phyloP scores from a whole-genome alignment of 352 stramenopile species.

The Pythium monospermum region DNA sequence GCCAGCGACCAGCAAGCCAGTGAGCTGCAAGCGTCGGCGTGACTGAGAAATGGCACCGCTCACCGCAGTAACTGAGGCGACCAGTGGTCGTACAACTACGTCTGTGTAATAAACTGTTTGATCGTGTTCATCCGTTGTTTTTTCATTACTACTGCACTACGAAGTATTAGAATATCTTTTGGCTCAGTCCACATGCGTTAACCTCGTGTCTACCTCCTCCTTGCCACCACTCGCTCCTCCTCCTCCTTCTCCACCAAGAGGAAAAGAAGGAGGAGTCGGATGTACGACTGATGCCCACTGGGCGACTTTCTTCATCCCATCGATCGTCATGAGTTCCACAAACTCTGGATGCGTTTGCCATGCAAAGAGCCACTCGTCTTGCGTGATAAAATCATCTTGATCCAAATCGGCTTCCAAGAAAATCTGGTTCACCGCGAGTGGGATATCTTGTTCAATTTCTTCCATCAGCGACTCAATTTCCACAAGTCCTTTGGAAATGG shows the following conservation, averaged over 20 bases:
- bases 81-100: no score
- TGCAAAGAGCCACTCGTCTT: constrained; percentile 79
- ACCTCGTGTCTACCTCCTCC: constrained; percentile 33
- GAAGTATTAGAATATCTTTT: no score
- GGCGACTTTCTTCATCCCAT: constrained; percentile 82
- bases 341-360: constrained; percentile 79
- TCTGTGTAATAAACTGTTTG: no score
- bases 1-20: constrained; percentile 4
- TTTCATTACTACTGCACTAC: no score
- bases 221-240: constrained; percentile 29
- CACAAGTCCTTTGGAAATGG: constrained; percentile 44
- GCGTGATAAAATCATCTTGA: constrained; percentile 72
- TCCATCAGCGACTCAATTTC: constrained; percentile 68
- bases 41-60: no score
- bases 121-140: no score
- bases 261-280: no score
- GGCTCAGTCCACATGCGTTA: constrained; percentile 53
- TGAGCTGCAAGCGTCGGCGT: constrained; percentile 11
- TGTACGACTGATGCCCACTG: constrained; percentile 69
- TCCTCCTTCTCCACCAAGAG: constrained; percentile 18
- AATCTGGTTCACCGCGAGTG: constrained; percentile 79
- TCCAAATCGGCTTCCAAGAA: constrained; percentile 73
- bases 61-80: no score
- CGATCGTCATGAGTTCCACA: constrained; percentile 79
- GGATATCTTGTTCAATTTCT: constrained; percentile 79